Base-by-base conservation (phyloP, 2,329 filamentous ascomycete genomes). In the Aureobasidium sp. region DNA sequence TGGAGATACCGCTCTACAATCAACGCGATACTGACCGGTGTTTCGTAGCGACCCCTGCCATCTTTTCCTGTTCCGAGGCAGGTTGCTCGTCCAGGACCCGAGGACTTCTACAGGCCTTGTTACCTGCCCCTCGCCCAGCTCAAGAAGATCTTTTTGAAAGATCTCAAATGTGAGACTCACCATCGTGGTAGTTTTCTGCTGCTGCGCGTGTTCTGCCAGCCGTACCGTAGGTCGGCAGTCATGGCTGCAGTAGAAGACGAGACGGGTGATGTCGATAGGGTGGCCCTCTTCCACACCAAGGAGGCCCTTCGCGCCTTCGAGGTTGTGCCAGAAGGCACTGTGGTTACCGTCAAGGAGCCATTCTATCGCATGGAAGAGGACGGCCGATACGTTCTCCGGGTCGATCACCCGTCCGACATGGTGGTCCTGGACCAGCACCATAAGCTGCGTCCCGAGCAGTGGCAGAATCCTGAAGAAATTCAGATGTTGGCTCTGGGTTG, bases 241-340 rank as follows among this genome's bases (percentile, higher is more conserved):
- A 46, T 64, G 41, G 66, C 63, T 26, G 64, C 60, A 62, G 65
- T 78, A 69, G 64, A 71, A 62, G 69, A 78, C 70, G 53, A 76
- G 64, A 26, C 73, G 63, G 63, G 75, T 67, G 64, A 75, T 66
- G 67, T 76, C 68, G 67, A 77, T 50, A 56, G 64, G 2, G 36
- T 70, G 7, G 41, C 63, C 1, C 53, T 70, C 29, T 67, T 65
- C 57, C 66, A 68, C 24, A 47, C 61, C 50, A 57, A 66, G 15
- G 43, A 48, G n/a, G 17, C 41, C 27, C 43, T 56, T 24, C 34
- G 17, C 7, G 32, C 52, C 32, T 37, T 63, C 2, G 55, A 65
- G 6, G 51, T 66, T 3, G 44, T 71, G 2, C 63, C 65, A 0
- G 15, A 57, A 8, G 64, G 53, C 13, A 37, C 44, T 7, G 34